Base-by-base conservation (phyloP, 2,329 filamentous ascomycete species). In the Fusarium sterilihyphosum region DNA sequence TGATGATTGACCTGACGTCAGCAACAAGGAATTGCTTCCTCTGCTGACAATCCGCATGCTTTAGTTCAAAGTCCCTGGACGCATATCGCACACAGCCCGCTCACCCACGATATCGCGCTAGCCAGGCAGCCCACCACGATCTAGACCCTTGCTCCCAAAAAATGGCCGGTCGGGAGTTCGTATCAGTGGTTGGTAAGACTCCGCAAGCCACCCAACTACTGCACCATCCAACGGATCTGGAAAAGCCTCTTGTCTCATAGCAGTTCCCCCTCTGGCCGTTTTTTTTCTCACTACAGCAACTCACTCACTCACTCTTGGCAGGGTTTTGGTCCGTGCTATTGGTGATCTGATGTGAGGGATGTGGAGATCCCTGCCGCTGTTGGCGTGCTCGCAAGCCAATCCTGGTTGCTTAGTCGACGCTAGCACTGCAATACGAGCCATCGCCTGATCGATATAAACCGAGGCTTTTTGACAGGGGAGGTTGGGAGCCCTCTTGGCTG, bases 381-480 rank as follows among this genome's bases (percentile, higher is more conserved):
- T 71, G 61, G 69, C 67, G 61, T 56, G 61, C 38, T n/a, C 53
- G 49, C 50, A 71, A 44, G 65, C 50, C 61, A 59, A 60, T 24
- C 46, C 24, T 65, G 62, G 69, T 67, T 71, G 67, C 58, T 61
- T 71, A 71, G 69, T 70, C 57, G 69, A 71, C 69, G 50, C 66
- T 61, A 54, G 49, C 44, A 52, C 52, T 29, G 44, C 56, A 38
- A 71, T 71, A 71, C 69, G 67, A 71, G 69, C 52, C 52, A 67
- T 71, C 46, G 62, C 44, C 69, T 73, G 70, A 73, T 69, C 20
- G 43, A 53, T 69, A 69, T 58, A 73, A 61, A 61, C 71, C 71
- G 71, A 69, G 71, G 71, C 59, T 64, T 72, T 61, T 68, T 61
- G 71, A 61, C 54, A 44, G 38, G 65, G 57, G 44, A 47, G 46